phyloP scores from a whole-genome alignment of 1,284 basidiomycete genomes.

The Melampsora americana region DNA sequence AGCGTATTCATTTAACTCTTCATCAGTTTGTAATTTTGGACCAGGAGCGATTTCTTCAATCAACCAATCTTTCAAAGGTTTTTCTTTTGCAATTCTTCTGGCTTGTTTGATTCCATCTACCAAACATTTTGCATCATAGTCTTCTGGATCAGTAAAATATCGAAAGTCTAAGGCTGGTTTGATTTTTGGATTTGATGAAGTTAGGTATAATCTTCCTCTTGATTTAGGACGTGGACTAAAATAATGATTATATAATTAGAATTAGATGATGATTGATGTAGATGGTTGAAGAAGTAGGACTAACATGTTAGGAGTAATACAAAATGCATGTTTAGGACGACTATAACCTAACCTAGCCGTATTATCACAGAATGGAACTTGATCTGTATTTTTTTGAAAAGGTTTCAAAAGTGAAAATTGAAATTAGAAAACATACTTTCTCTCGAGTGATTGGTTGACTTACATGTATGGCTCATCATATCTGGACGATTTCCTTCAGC shows the following conservation, averaged over 20 bases:
- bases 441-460: neutral
- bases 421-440: neutral
- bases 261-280: no score
- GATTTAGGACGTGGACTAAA: conserved; percentile 55
- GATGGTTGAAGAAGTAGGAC: neutral
- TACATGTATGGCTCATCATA: conserved; percentile 53
- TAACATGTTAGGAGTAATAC: conserved; percentile 55
- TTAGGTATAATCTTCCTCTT: conserved; percentile 54
- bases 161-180: conserved; percentile 59
- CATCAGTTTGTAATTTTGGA: conserved; percentile 52
- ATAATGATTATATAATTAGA: neutral
- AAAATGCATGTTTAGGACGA: conserved; percentile 54
- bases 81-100: conserved; percentile 56
- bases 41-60: conserved; percentile 54
- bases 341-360: conserved; percentile 53
- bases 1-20: conserved; percentile 52
- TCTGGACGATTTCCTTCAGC: conserved; percentile 49
- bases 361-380: conserved; percentile 53
- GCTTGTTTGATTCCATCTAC: conserved; percentile 61
- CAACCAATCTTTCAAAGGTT: conserved; percentile 56
- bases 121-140: conserved; percentile 58
- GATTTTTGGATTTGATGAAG: conserved; percentile 55
- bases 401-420: neutral
- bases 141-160: conserved; percentile 58
- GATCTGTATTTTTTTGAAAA: conserved; percentile 46